Percentiles rank a stretch among this genome's conserved stretches.
phyloP scores from a whole-genome alignment of 208 protist species.

The Leptomonas seymouri region DNA sequence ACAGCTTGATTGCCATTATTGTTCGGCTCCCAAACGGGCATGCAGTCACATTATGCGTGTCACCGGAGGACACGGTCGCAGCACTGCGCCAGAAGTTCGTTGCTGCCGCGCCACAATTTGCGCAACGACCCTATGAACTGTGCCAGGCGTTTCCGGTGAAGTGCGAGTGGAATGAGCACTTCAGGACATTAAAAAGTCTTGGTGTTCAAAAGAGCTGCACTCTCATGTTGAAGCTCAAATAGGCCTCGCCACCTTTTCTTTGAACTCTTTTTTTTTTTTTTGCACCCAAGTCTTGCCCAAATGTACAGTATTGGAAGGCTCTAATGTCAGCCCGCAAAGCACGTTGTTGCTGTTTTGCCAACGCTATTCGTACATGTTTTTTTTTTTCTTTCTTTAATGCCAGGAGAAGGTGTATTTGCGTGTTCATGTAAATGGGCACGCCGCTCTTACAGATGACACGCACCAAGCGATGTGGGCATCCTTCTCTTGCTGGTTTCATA shows the following conservation, averaged over 20 bases:
- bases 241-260: neutral
- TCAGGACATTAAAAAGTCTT: conserved; percentile 57
- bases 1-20: conserved; percentile 50
- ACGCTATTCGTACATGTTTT: too few species aligned
- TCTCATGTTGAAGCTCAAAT: conserved; percentile 47
- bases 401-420: too few species aligned
- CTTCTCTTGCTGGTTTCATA: too few species aligned
- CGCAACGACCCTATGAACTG: conserved; percentile 58
- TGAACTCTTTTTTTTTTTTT: neutral
- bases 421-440: too few species aligned
- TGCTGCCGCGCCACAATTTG: conserved; percentile 54
- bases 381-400: too few species aligned
- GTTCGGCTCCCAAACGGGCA: conserved; percentile 74
- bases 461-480: too few species aligned
- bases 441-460: too few species aligned
- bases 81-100: conserved; percentile 68
- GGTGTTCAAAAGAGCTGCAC: conserved; percentile 68
- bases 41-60: conserved; percentile 59
- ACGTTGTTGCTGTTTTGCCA: too few species aligned
- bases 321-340: too few species aligned
- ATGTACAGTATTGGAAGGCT: conserved; percentile 5
- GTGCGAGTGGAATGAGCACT: conserved; percentile 58
- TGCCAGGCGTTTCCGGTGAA: conserved; percentile 70
- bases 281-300: neutral
- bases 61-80: conserved; percentile 56